Evolutionary conservation across 768 basidiomycete species (phyloP), one percentile per base, ranked within the genome.

Genomic region (Naematelia encephala): DNA sequence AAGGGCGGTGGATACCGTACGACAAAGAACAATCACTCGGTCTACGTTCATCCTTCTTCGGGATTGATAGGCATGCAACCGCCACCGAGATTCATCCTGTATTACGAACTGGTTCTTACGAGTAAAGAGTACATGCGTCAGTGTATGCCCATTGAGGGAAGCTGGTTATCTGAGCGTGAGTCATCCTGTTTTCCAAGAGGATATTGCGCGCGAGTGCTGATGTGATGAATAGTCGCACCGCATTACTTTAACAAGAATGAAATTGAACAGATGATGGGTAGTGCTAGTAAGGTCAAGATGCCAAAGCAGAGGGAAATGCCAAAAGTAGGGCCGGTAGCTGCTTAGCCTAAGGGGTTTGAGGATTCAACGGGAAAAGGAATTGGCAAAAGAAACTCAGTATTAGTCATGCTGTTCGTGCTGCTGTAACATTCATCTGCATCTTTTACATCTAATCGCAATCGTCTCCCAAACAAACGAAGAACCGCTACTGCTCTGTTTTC

Each of bases 21-120:
- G 14, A 83, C 96, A 64, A 99, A 97, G 78, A 94, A 90, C 4
- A 88, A 87, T 73, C 92, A 98, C 65, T 92, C 93, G 1, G 92
- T 98, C 45, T 91, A 93, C 74, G 89, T 98, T 60, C 96, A 99
- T 70, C 96, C 96, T 0, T 93, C 91, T 0, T 94, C 92, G 4
- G 87, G 89, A 75, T 78, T 99, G 62, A 96, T 97, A 84, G 90
- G 97, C 68, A 85, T 86, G 74, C 93, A 97, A 66, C 96, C 96
- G 1, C 96, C 96, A 0, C 84, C 91, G 12, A 89, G 87, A 74
- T 88, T 89, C 14, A 75, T 98, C 10, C 76, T 96, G 48, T 99
- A 98, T 78, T 97, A 98, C 72, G 96, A 98, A 77, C 84, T 99
- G 22, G 94, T 99, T 22, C 88, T 94, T 84, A 99, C 96, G 5